Conservation (phyloP, 192 early-diverging fungal genomes). For the Rhizophagus sp. region DNA sequence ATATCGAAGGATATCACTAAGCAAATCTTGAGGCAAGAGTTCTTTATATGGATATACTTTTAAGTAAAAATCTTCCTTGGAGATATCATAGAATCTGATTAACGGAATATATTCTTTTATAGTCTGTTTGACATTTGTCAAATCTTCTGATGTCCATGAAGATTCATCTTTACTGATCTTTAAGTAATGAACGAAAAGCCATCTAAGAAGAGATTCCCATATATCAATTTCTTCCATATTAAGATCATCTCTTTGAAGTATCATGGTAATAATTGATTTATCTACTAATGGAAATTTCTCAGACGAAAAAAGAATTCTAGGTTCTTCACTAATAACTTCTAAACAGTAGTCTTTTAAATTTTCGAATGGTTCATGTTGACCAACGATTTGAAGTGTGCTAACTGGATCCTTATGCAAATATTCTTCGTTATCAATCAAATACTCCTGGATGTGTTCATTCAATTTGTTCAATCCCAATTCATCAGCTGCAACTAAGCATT, state of each 20-base stretch:
- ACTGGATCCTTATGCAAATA: background rate
- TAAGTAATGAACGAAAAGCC: background rate
- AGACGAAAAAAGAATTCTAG: background rate
- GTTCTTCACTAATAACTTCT: background rate
- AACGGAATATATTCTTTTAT: background rate
- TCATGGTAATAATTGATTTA: background rate
- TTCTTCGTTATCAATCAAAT: background rate
- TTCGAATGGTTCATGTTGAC: background rate
- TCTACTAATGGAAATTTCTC: background rate
- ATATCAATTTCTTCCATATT: background rate
- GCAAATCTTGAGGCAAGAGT: constrained; percentile 1
- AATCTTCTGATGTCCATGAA: background rate
- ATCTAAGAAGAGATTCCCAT: background rate
- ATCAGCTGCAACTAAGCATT: background rate
- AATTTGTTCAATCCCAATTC: background rate
- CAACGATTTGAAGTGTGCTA: background rate
- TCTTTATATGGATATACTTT: constrained; percentile 4
- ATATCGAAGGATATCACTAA: background rate
- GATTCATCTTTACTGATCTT: background rate
- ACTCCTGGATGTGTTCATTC: background rate
- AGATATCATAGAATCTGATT: constrained; percentile 2
- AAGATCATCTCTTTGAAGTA: background rate
- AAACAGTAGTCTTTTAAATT: background rate
- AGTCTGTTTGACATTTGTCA: background rate
- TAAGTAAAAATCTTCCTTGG: background rate